A percentile compares a stretch with the other conserved stretches of the same genome.
Conservation (phyloP, 768 basidiomycete species). For the Phaffia tasmanica region DNA sequence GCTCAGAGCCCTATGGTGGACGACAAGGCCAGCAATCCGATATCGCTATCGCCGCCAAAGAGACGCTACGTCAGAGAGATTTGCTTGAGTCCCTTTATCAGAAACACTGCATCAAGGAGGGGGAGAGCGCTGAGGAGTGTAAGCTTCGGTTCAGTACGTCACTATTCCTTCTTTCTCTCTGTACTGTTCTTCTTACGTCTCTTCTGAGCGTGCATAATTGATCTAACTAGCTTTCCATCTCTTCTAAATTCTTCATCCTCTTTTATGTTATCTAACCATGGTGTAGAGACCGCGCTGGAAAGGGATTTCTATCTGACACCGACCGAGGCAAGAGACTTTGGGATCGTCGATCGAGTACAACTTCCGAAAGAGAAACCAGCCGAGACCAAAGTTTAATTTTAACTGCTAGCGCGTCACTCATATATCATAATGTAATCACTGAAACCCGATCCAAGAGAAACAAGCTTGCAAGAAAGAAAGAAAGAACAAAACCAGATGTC, state of each 20-base stretch:
- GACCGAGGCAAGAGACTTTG: constrained; percentile 78
- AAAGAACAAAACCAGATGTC: too few relatives aligned
- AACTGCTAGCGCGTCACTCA: too few relatives aligned
- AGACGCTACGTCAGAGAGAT: constrained; percentile 80
- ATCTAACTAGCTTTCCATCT: constrained; percentile 5
- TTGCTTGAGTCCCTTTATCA: constrained; percentile 79
- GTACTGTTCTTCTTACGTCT: constrained; percentile 4
- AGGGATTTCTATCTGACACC: constrained; percentile 97
- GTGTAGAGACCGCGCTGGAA: constrained; percentile 71
- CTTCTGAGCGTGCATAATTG: neutral
- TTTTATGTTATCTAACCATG: constrained; percentile 3
- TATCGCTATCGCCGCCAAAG: constrained; percentile 91
- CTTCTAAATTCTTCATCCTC: constrained; percentile 20
- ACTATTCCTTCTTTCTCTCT: constrained; percentile 23
- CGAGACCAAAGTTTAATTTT: too few relatives aligned
- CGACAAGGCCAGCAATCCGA: constrained; percentile 92
- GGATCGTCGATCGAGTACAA: constrained; percentile 58
- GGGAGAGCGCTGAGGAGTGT: constrained; percentile 55
- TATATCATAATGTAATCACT: too few relatives aligned
- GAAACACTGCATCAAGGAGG: constrained; percentile 60
- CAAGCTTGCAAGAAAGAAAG: too few relatives aligned
- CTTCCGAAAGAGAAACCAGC: neutral
- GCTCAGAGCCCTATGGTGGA: constrained; percentile 82
- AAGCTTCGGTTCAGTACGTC: constrained; percentile 65
- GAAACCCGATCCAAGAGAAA: too few relatives aligned